These are phyloP conservation scores for Diddensiella transvaalensis DNA, from an alignment of 805 yeast species.

Conservation along the genomic window DNA sequence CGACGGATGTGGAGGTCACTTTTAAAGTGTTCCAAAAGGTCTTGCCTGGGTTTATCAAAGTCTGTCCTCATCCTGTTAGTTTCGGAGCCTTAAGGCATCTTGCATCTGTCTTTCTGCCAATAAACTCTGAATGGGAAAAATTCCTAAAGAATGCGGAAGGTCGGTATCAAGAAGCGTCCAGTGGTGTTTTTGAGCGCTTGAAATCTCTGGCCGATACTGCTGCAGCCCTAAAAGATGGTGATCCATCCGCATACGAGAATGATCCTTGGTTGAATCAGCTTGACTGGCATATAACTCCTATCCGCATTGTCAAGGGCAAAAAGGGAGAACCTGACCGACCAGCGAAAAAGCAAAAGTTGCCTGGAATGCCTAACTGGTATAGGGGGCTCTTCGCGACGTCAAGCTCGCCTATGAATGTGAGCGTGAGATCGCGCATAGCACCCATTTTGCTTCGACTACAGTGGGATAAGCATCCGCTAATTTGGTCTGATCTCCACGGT, in stretches of 20 bases:
- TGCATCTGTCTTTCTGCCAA: constrained; percentile 74
- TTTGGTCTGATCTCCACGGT: constrained; percentile 76
- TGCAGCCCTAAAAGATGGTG: constrained; percentile 41
- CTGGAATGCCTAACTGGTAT: constrained; percentile 96
- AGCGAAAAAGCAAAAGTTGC: constrained; percentile 66
- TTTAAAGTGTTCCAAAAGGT: constrained; percentile 63
- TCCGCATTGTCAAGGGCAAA: constrained; percentile 64
- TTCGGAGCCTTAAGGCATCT: constrained; percentile 79
- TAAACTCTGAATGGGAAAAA: constrained; percentile 65
- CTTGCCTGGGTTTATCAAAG: constrained; percentile 60
- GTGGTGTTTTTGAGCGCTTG: constrained; percentile 56
- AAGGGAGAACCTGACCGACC: constrained; percentile 41
- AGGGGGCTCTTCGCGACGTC: constrained; percentile 48
- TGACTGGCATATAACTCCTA: constrained; percentile 74
- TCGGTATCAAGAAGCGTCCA: constrained; percentile 56
- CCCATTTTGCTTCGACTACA: constrained; percentile 71
- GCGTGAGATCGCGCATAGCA: constrained; percentile 69
- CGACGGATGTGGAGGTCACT: constrained; percentile 77
- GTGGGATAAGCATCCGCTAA: constrained; percentile 82
- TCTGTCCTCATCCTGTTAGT: constrained; percentile 91
- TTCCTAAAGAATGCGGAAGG: constrained; percentile 69
- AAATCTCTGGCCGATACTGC: constrained; percentile 57
- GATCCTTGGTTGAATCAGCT: constrained; percentile 93
- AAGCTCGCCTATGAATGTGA: constrained; percentile 48
- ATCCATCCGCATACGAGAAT: constrained; percentile 39